These are phyloP conservation scores for Pythium volutum DNA, from an alignment of 352 stramenopile genomes.

Conservation along the genomic window DNA sequence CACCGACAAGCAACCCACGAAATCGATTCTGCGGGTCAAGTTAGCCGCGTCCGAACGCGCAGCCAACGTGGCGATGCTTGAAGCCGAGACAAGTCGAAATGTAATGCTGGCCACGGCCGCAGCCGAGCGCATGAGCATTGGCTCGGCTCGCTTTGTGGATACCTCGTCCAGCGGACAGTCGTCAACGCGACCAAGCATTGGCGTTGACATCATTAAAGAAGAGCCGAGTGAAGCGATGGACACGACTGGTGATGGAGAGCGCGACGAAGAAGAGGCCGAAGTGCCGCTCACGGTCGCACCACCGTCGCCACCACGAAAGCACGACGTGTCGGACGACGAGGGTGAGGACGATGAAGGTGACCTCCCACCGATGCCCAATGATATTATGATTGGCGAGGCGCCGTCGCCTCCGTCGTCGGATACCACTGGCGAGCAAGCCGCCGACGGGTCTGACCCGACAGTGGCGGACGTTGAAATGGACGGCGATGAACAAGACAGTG, in stretches of 20 bases:
- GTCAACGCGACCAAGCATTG: not conserved
- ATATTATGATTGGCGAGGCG: slow-evolving; percentile 7
- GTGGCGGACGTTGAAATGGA: not conserved
- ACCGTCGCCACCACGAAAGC: slow-evolving; percentile 22
- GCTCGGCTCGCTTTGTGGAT: not conserved
- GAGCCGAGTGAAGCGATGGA: not conserved
- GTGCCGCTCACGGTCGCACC: slow-evolving; percentile 7
- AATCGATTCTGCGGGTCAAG: slow-evolving; percentile 27
- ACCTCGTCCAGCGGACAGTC: not conserved
- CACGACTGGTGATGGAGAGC: not conserved
- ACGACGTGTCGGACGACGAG: slow-evolving; percentile 19
- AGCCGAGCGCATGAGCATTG: not conserved
- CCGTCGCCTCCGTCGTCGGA: slow-evolving; percentile 10
- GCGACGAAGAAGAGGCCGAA: slow-evolving; percentile 10
- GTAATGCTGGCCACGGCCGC: not conserved
- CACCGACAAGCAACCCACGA: slow-evolving; percentile 11
- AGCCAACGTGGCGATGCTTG: not conserved
- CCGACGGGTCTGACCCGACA: not conserved
- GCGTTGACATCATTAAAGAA: not conserved
- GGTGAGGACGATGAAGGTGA: slow-evolving; percentile 4
- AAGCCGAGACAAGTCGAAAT: not conserved
- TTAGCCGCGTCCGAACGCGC: slow-evolving; percentile 14
- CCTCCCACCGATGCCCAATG: slow-evolving; percentile 5
- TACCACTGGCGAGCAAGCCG: not conserved
- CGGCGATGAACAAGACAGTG: not conserved